Conservation (phyloP, 371 early-diverging fungal species). For the Mucor velutinosus region DNA sequence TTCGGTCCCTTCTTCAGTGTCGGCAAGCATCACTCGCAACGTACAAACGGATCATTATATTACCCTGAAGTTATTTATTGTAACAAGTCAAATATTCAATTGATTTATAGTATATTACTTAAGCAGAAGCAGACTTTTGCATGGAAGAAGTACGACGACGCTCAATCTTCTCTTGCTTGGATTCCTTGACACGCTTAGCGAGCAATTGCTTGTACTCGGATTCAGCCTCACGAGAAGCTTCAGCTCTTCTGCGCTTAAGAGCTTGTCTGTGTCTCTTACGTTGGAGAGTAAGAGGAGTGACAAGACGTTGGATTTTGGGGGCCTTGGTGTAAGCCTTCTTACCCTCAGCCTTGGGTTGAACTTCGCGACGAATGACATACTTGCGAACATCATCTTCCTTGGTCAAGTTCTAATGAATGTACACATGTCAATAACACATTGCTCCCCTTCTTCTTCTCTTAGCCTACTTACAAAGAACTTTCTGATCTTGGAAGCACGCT, state of each 20-base stretch:
- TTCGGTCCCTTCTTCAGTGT: no score
- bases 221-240: constrained; percentile 85
- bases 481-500: constrained; percentile 98
- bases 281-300: constrained; percentile 95
- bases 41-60: not conserved
- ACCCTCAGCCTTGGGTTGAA: constrained; percentile 84
- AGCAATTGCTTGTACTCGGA: constrained; percentile 93
- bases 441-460: not conserved
- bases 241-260: constrained; percentile 82
- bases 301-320: constrained; percentile 96
- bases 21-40: not conserved
- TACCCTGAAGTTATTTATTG: not conserved
- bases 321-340: constrained; percentile 96
- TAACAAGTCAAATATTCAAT: not conserved
- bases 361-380: constrained; percentile 97
- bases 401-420: constrained; percentile 64
- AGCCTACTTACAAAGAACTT: constrained; percentile 87
- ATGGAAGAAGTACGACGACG: constrained; percentile 69
- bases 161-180: constrained; percentile 75
- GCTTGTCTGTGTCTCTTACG: constrained; percentile 89
- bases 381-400: constrained; percentile 98
- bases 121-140: constrained; percentile 57
- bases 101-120: constrained; percentile 15
- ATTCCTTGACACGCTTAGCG: constrained; percentile 92
- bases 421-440: not conserved